These are phyloP conservation scores for Linderniella brevidens DNA, from an alignment of 257 asterid species.

Conservation along the genomic window DNA sequence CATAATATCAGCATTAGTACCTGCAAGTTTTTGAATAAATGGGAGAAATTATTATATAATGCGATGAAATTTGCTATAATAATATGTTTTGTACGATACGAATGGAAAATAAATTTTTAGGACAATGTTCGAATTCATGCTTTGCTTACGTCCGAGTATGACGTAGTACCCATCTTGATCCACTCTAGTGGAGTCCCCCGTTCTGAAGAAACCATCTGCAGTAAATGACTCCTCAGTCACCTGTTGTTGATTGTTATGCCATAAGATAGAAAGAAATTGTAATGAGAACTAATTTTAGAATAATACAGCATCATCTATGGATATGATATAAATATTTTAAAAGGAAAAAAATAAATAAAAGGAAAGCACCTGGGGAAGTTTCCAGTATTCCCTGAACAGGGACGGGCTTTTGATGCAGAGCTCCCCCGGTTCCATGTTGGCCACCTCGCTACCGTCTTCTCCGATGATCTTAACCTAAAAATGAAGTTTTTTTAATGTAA, in stretches of 20 bases:
- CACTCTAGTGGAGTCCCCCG: conserved; percentile 83
- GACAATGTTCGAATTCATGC: too few species aligned
- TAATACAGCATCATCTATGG: too few species aligned
- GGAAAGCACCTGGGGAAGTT: conserved; percentile 58
- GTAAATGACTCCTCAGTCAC: conserved; percentile 73
- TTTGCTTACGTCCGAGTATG: conserved; percentile 96
- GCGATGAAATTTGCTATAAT: too few species aligned
- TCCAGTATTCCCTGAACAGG: conserved; percentile 84
- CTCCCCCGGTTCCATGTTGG: conserved; percentile 49
- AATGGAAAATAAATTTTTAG: too few species aligned
- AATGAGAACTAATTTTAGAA: too few species aligned
- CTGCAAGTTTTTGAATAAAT: conserved; percentile 15
- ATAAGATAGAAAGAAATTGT: too few species aligned
- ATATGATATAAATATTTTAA: background rate
- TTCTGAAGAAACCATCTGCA: conserved; percentile 78
- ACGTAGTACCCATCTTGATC: conserved; percentile 87
- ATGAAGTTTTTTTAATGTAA: too few species aligned
- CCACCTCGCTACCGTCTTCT: conserved; percentile 48
- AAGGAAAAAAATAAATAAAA: background rate
- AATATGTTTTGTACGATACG: too few species aligned
- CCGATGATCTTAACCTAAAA: conserved; percentile 73
- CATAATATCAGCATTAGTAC: conserved; percentile 96
- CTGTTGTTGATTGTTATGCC: conserved; percentile 16
- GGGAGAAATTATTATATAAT: too few species aligned
- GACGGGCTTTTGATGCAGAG: conserved; percentile 91